A percentile compares a stretch with the other conserved stretches of the same genome.
These are phyloP conservation scores for Elsinoe fawcettii DNA, from an alignment of 2,329 filamentous ascomycete genomes.

Conservation along the genomic window DNA sequence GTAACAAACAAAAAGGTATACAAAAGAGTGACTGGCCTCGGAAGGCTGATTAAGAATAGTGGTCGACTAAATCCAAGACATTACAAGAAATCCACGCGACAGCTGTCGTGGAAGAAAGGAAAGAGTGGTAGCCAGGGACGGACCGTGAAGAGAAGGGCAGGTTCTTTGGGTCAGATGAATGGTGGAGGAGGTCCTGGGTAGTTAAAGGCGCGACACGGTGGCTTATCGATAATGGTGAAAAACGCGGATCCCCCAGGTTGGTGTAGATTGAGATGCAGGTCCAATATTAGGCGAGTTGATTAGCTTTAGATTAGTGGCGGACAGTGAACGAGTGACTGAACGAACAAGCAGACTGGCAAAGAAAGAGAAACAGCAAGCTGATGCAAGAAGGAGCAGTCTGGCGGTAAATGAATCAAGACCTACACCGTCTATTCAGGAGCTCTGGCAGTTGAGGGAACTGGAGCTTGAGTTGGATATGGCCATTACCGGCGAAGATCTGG, in stretches of 20 bases:
- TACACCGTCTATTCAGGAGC: slow-evolving; percentile 9
- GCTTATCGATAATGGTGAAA: slow-evolving; percentile 13
- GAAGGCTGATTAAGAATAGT: slow-evolving; percentile 12
- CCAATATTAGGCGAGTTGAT: slow-evolving; percentile 14
- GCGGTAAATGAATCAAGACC: slow-evolving; percentile 13
- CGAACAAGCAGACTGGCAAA: slow-evolving; percentile 4
- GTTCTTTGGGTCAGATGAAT: neutral
- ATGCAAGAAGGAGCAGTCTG: slow-evolving; percentile 9
- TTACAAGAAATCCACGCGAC: slow-evolving; percentile 12
- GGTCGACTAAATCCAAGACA: slow-evolving; percentile 17
- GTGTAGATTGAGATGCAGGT: slow-evolving; percentile 14
- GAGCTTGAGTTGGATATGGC: slow-evolving; percentile 10
- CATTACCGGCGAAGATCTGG: slow-evolving; percentile 13
- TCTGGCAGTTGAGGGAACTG: slow-evolving; percentile 5
- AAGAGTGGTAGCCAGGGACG: slow-evolving; percentile 13
- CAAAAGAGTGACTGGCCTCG: slow-evolving; percentile 16
- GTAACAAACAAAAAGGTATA: slow-evolving; percentile 11
- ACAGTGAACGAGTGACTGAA: slow-evolving; percentile 9
- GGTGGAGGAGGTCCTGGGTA: neutral
- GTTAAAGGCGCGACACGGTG: slow-evolving; percentile 11
- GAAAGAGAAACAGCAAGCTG: slow-evolving; percentile 3
- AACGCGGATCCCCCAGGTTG: slow-evolving; percentile 4
- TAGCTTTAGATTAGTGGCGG: slow-evolving; percentile 14
- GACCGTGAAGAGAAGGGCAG: slow-evolving; percentile 6
- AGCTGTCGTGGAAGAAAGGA: slow-evolving; percentile 13